A percentile compares a stretch with the other conserved stretches of the same genome.
These are phyloP conservation scores for Leishmania arabica DNA, from an alignment of 208 protist genomes.

Conservation along the genomic window DNA sequence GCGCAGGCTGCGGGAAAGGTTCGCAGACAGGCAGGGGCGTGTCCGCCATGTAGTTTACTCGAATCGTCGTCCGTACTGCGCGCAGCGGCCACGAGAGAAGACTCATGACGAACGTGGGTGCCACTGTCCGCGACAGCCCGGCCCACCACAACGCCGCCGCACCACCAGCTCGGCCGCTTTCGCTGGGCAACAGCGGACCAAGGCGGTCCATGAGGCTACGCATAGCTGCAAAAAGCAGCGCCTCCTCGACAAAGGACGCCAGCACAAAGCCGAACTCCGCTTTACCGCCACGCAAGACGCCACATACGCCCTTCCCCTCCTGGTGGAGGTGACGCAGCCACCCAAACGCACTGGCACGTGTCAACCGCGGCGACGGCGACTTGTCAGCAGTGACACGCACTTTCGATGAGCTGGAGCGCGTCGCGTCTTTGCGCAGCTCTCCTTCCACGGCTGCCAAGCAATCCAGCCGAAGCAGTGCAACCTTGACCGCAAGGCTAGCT, in stretches of 20 bases:
- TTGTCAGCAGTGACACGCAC: not conserved
- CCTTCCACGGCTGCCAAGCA: slow-evolving; percentile 22
- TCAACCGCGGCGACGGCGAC: not conserved
- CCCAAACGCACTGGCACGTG: slow-evolving; percentile 4
- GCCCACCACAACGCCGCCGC: not conserved
- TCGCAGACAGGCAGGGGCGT: slow-evolving; percentile 5
- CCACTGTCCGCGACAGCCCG: slow-evolving; percentile 4
- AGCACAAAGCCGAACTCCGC: slow-evolving; percentile 26
- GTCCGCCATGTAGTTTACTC: slow-evolving; percentile 36
- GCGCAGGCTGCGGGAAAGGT: not conserved
- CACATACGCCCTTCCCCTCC: slow-evolving; percentile 7
- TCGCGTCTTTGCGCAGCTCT: slow-evolving; percentile 14
- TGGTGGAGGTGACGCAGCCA: slow-evolving; percentile 20
- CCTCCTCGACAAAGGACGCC: slow-evolving; percentile 15
- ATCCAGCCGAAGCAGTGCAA: slow-evolving; percentile 22
- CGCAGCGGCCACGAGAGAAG: slow-evolving; percentile 35
- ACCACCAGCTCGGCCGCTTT: not conserved
- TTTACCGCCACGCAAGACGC: slow-evolving; percentile 29
- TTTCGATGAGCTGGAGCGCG: not conserved
- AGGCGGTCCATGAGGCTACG: not conserved
- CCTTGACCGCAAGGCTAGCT: slow-evolving; percentile 10
- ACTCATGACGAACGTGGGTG: slow-evolving; percentile 11
- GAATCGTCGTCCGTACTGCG: slow-evolving; percentile 21
- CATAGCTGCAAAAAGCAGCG: slow-evolving; percentile 15
- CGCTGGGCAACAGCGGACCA: not conserved